Conservation (phyloP, 176 grass and related monocot species). For the Microstegium vimineum region DNA sequence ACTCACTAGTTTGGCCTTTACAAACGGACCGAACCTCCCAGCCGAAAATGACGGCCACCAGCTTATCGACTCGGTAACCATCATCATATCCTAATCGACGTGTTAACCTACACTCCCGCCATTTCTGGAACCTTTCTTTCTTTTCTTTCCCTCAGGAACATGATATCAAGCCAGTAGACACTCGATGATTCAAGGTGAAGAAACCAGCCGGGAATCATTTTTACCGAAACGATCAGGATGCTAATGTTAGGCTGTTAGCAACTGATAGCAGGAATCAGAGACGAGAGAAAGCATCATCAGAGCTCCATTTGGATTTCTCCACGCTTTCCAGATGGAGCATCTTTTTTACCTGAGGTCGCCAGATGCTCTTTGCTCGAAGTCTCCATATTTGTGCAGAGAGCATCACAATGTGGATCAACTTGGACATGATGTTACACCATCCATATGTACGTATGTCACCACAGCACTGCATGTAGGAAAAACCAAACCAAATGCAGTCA, state of each 20-base stretch:
- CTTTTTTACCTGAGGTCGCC: background rate
- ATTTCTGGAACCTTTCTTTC: background rate
- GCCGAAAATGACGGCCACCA: background rate
- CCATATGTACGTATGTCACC: background rate
- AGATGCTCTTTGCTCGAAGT: background rate
- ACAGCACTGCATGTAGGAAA: background rate
- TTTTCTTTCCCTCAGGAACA: background rate
- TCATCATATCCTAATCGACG: constrained; percentile 22
- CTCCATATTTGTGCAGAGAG: background rate
- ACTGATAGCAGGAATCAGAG: constrained; percentile 21
- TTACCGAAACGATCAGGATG: constrained; percentile 10
- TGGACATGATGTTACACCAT: background rate
- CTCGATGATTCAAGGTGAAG: constrained; percentile 20
- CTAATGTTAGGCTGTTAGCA: constrained; percentile 40
- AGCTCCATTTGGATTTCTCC: background rate
- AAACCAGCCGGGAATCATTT: constrained; percentile 6
- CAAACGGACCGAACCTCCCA: background rate
- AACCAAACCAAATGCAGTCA: background rate
- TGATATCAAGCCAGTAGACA: background rate
- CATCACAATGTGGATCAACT: background rate
- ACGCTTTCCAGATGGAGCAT: background rate
- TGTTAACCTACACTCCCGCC: background rate
- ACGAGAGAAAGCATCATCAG: background rate
- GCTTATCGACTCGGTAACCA: background rate
- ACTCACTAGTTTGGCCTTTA: background rate